Base-by-base conservation (phyloP, 1,139 yeast genomes). In the Diutina ranongensis region DNA sequence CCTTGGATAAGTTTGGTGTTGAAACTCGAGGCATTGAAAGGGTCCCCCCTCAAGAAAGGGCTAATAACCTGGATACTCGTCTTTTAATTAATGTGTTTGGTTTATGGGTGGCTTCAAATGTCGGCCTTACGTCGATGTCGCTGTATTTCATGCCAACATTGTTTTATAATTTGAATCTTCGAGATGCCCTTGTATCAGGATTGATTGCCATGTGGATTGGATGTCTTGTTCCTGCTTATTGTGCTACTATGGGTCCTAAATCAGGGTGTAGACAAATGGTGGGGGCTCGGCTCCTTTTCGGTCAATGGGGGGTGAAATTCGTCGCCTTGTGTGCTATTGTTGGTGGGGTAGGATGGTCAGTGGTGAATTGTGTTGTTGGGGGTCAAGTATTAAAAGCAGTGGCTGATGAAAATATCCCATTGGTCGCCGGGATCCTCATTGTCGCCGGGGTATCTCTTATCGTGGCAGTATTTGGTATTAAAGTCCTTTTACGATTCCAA, bases 261-360 rank as follows among this genome's bases (percentile, higher is more conserved):
- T 65, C 71, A 1, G 72, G 72, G 1, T 65, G 70, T 48, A 57
- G 72, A 44, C 72, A 67, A 50, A 65, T 67, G 60, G 71, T 66
- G 1, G 60, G 66, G 44, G 70, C 71, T 9, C 53, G 69, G 46
- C 64, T 64, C 48, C 55, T 67, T 18, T 67, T 67, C 51, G 72
- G 72, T 2, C 58, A 57, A 49, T 67, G 71, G 71, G 65, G 65
- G 2, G 67, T 65, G 15, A 62, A 62, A 50, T 52, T 65, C 27
- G 64, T 66, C 3, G 61, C 68, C 4, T 40, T 67, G 4, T 54
- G 66, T 21, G 59, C 67, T 48, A 61, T 65, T 21, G 54, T 66
- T 35, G 69, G 71, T n/a, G 65, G 63, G 4, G 52, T 63, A 20
- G 72, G 72, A 2, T 67, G 72, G 72, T 64, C 70, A 1, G 65